Evolutionary conservation across 768 basidiomycete species (phyloP), one percentile per base, ranked within the genome.

Genomic region (Phaeotremella skinneri): DNA sequence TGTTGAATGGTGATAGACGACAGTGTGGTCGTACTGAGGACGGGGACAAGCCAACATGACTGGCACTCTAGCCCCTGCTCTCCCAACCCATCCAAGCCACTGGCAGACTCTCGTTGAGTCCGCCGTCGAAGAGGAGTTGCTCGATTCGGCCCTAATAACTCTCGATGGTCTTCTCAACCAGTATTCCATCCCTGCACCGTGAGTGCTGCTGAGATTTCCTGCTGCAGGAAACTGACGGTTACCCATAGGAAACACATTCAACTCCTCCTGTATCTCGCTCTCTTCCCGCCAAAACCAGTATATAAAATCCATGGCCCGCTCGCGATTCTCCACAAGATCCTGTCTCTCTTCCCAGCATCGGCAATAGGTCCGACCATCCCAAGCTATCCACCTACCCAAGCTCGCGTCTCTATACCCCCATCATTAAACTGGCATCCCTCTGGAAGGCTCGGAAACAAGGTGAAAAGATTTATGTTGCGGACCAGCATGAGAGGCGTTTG

Each of bases 221-320:
- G 21, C 32, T 26, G 2, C 20, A 16, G 20, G 27, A 17, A n/a
- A 5, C 17, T 30, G 39, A 6, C 39, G 23, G 20, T 20, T 17
- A n/a, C 34, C 26, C 32, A 37, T 26, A 69, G 64, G 17, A 56
- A 56, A 52, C 68, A 70, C 41, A 49, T 70, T 23, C 68, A 67
- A 34, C 52, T 65, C 27, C 53, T 70, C 21, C 48, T 67, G 2
- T 61, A 64, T 49, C 58, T 70, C 5, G 25, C 49, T 2, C 25
- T 59, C n/a, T 49, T 49, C 34, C 70, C 55, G 21, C 43, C 55
- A 3, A 5, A 17, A 23, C 52, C 51, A 16, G 14, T 23, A 45
- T 5, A 20, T 37, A 49, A 54, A 2, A 48, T 42, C 39, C 25
- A 43, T 6, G 4, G 43, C 30, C 45, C 59, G 20, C 52, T 61